Conservation (phyloP, 192 early-diverging fungal species). For the Gonapodya sp. region DNA sequence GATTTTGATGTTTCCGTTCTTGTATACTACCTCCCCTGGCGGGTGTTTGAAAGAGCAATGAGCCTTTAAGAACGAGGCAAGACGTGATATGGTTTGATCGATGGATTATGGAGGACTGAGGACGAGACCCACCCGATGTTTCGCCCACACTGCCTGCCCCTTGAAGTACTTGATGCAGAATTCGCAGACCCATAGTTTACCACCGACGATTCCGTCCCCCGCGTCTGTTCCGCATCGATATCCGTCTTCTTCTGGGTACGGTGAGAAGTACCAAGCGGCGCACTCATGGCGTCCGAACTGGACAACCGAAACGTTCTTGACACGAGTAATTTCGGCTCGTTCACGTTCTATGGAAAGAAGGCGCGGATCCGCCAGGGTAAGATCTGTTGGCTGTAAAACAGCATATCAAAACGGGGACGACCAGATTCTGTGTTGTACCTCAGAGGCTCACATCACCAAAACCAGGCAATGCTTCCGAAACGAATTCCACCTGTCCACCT, state of each 20-base stretch:
- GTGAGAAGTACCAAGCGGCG: conserved; percentile 98
- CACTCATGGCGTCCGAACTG: conserved; percentile 86
- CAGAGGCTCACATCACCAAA: not conserved
- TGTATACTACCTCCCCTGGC: conserved; percentile 74
- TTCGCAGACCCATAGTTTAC: conserved; percentile 87
- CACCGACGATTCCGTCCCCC: conserved; percentile 41
- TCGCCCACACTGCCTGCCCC: conserved; percentile 55
- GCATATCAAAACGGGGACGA: not conserved
- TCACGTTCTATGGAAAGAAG: not conserved
- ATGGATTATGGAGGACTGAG: not conserved
- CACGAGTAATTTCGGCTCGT: conserved; percentile 66
- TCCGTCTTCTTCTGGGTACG: conserved; percentile 75
- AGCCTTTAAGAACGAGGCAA: conserved; percentile 28
- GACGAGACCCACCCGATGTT: not conserved
- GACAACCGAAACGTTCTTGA: conserved; percentile 91
- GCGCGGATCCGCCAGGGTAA: not conserved
- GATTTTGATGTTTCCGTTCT: conserved; percentile 57
- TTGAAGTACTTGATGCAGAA: conserved; percentile 85
- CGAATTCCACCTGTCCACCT: not conserved
- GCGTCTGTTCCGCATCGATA: not conserved
- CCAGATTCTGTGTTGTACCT: not conserved
- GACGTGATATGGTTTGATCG: not conserved
- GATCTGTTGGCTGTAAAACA: not conserved
- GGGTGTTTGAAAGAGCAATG: conserved; percentile 68
- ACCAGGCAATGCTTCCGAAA: not conserved